Percentiles rank a stretch among this genome's conserved stretches.
phyloP scores from a whole-genome alignment of 139 green algal species.

The Chlamydomonas asymmetrica region DNA sequence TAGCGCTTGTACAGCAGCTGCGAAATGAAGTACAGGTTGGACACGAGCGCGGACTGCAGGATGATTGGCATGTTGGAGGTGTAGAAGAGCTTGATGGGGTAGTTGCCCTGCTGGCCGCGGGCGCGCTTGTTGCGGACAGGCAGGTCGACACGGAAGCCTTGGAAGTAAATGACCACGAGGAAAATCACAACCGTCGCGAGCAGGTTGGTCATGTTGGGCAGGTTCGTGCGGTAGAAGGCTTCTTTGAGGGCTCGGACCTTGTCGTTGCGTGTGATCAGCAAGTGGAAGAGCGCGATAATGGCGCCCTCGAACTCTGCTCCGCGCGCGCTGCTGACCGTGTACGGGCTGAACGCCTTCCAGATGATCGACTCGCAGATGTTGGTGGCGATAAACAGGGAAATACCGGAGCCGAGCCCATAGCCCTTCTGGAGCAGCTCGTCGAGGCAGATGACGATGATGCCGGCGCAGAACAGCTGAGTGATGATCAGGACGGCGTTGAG shows the following conservation, averaged over 20 bases:
- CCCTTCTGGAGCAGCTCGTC: slow-evolving; percentile 98
- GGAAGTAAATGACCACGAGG: slow-evolving; percentile 89
- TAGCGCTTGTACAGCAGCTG: slow-evolving; percentile 98
- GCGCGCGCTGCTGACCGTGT: slow-evolving; percentile 78
- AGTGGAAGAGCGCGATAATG: slow-evolving; percentile 96
- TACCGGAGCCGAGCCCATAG: slow-evolving; percentile 96
- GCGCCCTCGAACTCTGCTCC: slow-evolving; percentile 98
- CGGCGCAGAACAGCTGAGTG: slow-evolving; percentile 94
- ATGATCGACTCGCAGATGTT: slow-evolving; percentile 99
- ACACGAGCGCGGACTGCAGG: slow-evolving; percentile 97
- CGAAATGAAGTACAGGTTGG: slow-evolving; percentile 99
- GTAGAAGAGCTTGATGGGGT: slow-evolving; percentile 99
- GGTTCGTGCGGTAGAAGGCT: slow-evolving; percentile 96
- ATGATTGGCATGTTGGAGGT: slow-evolving; percentile 99
- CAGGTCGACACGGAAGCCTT: slow-evolving; percentile 98
- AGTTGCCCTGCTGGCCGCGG: slow-evolving; percentile 82
- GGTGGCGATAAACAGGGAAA: slow-evolving; percentile 99
- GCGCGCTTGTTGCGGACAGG: slow-evolving; percentile 92
- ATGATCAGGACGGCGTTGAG: slow-evolving; percentile 96
- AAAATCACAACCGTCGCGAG: slow-evolving; percentile 96
- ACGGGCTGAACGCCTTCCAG: slow-evolving; percentile 97
- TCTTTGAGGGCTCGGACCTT: slow-evolving; percentile 93
- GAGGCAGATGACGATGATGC: slow-evolving; percentile 98
- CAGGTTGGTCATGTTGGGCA: slow-evolving; percentile 98
- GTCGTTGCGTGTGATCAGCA: slow-evolving; percentile 92